A percentile compares a stretch with the other conserved stretches of the same genome.
Conservation (phyloP, 305 asterid genomes). For the Solanum hybrid region DNA sequence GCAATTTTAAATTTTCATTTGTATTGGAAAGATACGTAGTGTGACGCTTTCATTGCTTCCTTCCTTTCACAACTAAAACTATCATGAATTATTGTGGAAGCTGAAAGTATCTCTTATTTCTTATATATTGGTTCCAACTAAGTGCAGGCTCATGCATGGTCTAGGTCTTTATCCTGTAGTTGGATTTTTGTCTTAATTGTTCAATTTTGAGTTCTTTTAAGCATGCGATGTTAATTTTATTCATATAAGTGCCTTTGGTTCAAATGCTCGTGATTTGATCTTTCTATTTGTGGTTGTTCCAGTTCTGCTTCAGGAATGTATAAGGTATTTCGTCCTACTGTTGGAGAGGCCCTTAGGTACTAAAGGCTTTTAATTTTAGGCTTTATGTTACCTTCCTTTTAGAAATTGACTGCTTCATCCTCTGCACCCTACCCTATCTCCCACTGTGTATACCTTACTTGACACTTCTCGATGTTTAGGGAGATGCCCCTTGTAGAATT, state of each 20-base stretch:
- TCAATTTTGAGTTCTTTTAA: not conserved
- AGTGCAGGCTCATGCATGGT: constrained; percentile 1
- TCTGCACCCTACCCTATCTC: constrained; percentile 1
- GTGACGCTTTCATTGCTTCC: not conserved
- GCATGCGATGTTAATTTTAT: not conserved
- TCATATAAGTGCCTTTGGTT: not conserved
- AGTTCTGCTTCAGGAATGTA: constrained; percentile 66
- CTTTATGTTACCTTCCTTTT: not conserved
- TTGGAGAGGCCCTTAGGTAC: constrained; percentile 88
- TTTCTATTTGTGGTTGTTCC: constrained; percentile 24
- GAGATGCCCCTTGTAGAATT: constrained; percentile 84
- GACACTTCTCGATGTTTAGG: constrained; percentile 39
- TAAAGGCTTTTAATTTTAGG: not conserved
- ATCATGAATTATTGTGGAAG: not conserved
- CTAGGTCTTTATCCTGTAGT: not conserved
- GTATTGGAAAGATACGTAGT: not conserved
- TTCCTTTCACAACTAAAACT: not conserved
- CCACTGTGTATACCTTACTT: constrained; percentile 12
- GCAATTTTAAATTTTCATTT: not conserved
- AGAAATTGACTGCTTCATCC: not conserved
- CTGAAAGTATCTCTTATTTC: not conserved
- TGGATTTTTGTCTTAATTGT: not conserved
- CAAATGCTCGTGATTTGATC: constrained; percentile 1
- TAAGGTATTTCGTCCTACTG: constrained; percentile 80
- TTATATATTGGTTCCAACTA: not conserved